Base-by-base conservation (phyloP, 169 alveolate species). In the Babesia divergens region DNA sequence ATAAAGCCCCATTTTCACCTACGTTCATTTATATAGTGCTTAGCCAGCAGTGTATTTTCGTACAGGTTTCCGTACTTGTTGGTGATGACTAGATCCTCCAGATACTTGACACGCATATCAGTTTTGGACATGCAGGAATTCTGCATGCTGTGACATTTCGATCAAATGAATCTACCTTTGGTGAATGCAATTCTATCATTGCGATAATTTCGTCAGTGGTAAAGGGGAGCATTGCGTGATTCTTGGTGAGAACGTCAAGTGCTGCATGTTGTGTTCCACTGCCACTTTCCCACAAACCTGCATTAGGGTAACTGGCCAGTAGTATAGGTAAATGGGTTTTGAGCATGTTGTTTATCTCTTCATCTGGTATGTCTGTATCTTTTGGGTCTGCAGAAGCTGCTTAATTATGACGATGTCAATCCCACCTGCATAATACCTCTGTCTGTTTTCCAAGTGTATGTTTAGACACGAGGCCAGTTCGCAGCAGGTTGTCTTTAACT, bases 41-140 rank as follows among this genome's bases (percentile, higher is more conserved):
- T 52, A 18, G 72, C 85, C 56, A 76, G 56, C 51, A 76, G 40
- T n/a, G 85, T 76, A 28, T 76, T 76, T 46, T 76, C 85, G 47
- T 76, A 52, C 47, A 65, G 60, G 4, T 65, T 60, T 0, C 85
- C 85, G 56, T 56, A 51, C 38, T 67, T 76, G 8, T 51, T 65
- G 22, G 47, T 67, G 54, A 76, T 53, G 29, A 76, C 85, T 52
- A 76, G 59, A 47, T 67, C 81, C 75, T 76, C 85, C 28, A 76
- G 66, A 42, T 76, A 76, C 37, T 67, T 76, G 43, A 76, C 49
- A 3, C 71, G 82, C 67, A 76, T 22, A 24, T 32, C 70, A 1
- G 31, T 55, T 28, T 47, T 74, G 32, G 58, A 69, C 53, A 29
- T 18, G 50, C 60, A 35, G 31, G 43, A 44, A 34, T 46, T 29